phyloP scores from a whole-genome alignment of 73 alveolate species.

The Stentor coeruleus region DNA sequence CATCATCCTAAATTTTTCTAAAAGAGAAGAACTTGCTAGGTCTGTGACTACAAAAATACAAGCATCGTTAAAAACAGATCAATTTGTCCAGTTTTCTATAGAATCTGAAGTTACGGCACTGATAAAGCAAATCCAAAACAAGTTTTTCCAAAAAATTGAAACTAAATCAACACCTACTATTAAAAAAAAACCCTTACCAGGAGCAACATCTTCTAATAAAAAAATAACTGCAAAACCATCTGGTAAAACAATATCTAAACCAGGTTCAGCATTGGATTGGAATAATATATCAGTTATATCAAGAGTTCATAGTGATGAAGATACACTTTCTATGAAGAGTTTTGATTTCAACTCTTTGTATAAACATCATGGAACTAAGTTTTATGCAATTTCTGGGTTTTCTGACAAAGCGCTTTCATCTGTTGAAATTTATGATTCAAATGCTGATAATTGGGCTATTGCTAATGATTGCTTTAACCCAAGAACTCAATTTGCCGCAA shows the following conservation, averaged over 20 bases:
- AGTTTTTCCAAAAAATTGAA: not conserved
- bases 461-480: not conserved
- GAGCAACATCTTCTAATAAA: not conserved
- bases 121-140: not conserved
- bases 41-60: not conserved
- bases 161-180: not conserved
- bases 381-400: conserved; percentile 1
- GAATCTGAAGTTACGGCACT: not conserved
- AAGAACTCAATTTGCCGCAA: conserved; percentile 55
- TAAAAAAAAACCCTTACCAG: not conserved
- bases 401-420: not conserved
- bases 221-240: not conserved
- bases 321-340: not conserved
- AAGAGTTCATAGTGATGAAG: not conserved
- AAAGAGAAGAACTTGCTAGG: conserved; percentile 5
- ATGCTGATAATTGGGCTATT: not conserved
- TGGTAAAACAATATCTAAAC: not conserved
- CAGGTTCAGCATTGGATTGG: not conserved
- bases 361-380: not conserved
- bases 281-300: not conserved
- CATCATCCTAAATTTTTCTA: not conserved
- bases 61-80: not conserved
- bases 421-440: conserved; percentile 11
- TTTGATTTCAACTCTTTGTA: not conserved
- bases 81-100: not conserved